Base-by-base conservation (phyloP, 1,284 basidiomycete species). In the Xanthoconium separans region DNA sequence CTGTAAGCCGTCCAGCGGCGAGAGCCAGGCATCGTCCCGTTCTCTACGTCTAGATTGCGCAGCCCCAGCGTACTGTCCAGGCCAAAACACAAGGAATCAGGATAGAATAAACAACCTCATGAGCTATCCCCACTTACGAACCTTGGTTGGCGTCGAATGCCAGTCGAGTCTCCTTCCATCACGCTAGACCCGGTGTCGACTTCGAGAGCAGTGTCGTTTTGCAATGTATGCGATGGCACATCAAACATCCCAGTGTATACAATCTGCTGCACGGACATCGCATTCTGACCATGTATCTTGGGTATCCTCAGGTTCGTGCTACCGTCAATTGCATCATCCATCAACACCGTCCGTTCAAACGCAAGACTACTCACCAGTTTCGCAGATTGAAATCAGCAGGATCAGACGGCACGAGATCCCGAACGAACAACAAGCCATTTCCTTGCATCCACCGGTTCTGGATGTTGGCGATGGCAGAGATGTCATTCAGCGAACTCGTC, bases 331-430 rank as follows among this genome's bases (percentile, higher is more conserved):
- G 34, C 0, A 4, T 34, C 16, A 34, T 20, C 16, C n/a, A 7
- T 59, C 34, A 42, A 9, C n/a, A 8, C 18, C 20, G 24, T 20
- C n/a, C 7, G 42, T 40, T 11, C 13, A 43, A 46, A 36, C 0
- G 24, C 27, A 24, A 16, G 10, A 16, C 13, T 16, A 7, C 54
- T 44, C 5, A 55, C 61, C 61, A 61, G 29, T 43, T 36, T 33
- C 61, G 63, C 9, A 63, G 51, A 20, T 58, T 55, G 30, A 62
- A 63, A 45, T 63, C 61, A 6, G 51, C 43, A n/a, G 58, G 61
- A 52, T 63, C 50, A 1, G 50, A 58, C 15, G 63, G 6, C 13
- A 63, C 47, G 13, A 59, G 20, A 40, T 61, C 58, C 37, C 62
- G 58, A 43, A 65, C 37, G 15, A 65, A 53, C 30, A 63, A 24